Evolutionary conservation across 306 rosid species (phyloP).

Genomic region (Quercus robur): DNA sequence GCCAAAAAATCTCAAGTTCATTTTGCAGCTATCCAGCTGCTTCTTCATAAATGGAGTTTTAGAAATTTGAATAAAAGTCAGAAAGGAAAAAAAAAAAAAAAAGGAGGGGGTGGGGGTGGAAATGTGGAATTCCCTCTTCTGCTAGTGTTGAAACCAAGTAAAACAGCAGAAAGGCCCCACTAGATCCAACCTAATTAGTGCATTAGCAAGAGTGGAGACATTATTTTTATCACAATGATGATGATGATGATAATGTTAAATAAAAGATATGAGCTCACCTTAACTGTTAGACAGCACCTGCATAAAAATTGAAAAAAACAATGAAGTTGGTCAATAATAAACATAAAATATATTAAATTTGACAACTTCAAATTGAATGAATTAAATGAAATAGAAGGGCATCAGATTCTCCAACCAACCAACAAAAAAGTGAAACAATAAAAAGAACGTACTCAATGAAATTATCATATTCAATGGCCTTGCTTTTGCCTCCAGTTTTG

Average conservation of each 20-base stretch:
- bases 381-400: background rate
- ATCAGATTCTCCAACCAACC: background rate
- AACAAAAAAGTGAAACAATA: background rate
- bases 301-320: constrained; percentile 27
- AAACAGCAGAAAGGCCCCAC: background rate
- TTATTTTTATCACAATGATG: background rate
- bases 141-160: background rate
- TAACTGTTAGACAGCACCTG: constrained; percentile 98
- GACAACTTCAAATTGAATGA: background rate
- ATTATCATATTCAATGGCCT: constrained; percentile 88
- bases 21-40: no score
- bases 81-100: background rate
- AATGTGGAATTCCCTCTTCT: background rate
- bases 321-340: constrained; percentile 3
- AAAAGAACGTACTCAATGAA: constrained; percentile 70
- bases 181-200: background rate
- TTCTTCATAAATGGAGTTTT: no score
- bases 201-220: background rate
- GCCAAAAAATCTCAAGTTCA: no score
- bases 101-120: fast-evolving
- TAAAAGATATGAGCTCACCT: constrained; percentile 50
- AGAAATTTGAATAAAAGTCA: background rate
- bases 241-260: constrained; percentile 5
- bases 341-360: background rate
- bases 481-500: constrained; percentile 76